Evolutionary conservation across 2,329 filamentous ascomycete species (phyloP), one percentile per base, ranked within the genome.

Genomic region (Aspergillus vadensis): DNA sequence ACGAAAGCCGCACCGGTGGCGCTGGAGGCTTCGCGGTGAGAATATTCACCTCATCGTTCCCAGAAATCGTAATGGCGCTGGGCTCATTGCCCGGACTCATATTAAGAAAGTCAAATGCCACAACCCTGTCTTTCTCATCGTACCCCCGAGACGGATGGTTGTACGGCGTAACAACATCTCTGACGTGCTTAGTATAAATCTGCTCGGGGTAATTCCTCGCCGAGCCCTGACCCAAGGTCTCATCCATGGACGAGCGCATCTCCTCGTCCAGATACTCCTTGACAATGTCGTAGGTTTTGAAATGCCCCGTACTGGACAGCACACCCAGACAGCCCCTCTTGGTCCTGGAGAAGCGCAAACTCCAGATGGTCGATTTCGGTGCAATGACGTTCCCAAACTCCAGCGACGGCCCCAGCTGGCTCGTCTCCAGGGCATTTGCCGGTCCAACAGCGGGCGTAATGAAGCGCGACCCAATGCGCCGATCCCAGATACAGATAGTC

Each of bases 401-500:
- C n/a, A 88, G 75, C 1, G 86, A 82, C 17, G 85, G 77, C 6
- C 79, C 81, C n/a, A 74, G 64, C 57, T 77, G 75, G 14, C 72
- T 71, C 1, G 70, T 62, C 9, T 78, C 75, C 4, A 69, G 53
- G 41, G 63, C 67, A 30, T 64, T 68, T 1, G 72, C 62, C 43
- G 72, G 69, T 3, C 71, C 72, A n/a, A 77, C 67, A 8, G 73
- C 71, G 15, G 77, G 67, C 4, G 74, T 69, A 30, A 74, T 69
- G 47, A 77, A 73, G 9, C 78, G 72, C 39, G 72, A 69, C 5
- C 79, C 77, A 58, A 78, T 76, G 55, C 86, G 82, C 57, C 83
- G 81, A 68, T 89, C 86, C 86, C 86, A 89, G 5, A 88, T 79
- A 60, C 82, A 86, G 43, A 88, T 82, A 2, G 81, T 81, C 17